Evolutionary conservation across 768 basidiomycete species (phyloP), one percentile per base, ranked within the genome.

Genomic region (Mycena pura): DNA sequence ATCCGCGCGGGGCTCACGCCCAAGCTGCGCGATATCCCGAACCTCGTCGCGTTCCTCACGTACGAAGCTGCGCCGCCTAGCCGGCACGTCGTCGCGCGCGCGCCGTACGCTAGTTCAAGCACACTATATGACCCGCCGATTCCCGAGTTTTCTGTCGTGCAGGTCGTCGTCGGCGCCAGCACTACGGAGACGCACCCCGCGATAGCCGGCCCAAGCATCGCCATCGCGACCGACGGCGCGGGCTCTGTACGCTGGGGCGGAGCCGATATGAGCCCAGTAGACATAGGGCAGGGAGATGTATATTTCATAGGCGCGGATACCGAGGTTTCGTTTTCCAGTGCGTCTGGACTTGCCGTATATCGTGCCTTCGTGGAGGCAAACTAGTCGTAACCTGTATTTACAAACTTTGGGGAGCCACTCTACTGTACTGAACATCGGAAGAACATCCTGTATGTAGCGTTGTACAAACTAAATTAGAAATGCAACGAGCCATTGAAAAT

Each of bases 1-100:
- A 96, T 99, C 65, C 93, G 97, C 29, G 97, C 97, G 7, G 97
- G 97, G 14, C 87, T 99, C 38, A 99, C 97, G 0, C 96, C 97
- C 2, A 99, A 99, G 76, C 84, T 93, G 29, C 89, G 97, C 52
- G 97, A 99, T 73, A 88, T 99, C 32, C 87, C 89, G 10, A 98
- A 96, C 64, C 87, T 99, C 40, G 82, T 97, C 59, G 80, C 85
- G 5, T 90, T 91, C 64, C 84, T 99, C 60, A 98, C 95, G 9
- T 99, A 99, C 74, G 82, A 77, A 47, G 83, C 93, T 9, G 86
- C 88, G 2, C 81, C 84, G 14, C 84, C 90, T 11, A 76, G 82
- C 8, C 84, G 85, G 47, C 95, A 97, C 70, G 74, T 88, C 60
- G 88, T 98, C 56, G 65, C 76, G 19, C 90, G 94, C 2, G 75